Percentiles rank a stretch among this genome's conserved stretches.
Conservation (phyloP, 495 filamentous ascomycete genomes). For the Chaetomium tenue region DNA sequence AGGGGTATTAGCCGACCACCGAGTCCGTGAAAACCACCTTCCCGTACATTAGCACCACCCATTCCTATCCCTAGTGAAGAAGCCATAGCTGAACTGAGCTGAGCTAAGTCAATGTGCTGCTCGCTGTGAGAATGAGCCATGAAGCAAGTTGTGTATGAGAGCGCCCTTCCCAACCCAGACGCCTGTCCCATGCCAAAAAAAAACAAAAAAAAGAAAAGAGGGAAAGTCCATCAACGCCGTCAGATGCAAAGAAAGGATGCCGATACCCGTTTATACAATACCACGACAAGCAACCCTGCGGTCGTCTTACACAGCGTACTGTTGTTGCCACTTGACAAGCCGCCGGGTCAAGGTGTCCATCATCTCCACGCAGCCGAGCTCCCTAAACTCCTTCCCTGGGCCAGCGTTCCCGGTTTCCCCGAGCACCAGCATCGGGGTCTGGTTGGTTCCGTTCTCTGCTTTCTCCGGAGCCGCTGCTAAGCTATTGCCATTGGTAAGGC, state of each 20-base stretch:
- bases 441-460: constrained; percentile 13
- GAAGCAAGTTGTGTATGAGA: neutral
- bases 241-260: constrained; percentile 11
- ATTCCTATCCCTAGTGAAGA: neutral
- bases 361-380: constrained; percentile 71
- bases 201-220: neutral
- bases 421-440: neutral
- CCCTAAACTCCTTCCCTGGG: constrained; percentile 58
- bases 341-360: constrained; percentile 76
- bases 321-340: constrained; percentile 74
- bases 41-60: constrained; percentile 11
- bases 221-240: constrained; percentile 10
- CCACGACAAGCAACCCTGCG: neutral
- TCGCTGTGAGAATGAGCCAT: neutral
- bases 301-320: constrained; percentile 40
- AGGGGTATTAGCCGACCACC: constrained; percentile 15
- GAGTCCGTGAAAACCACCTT: constrained; percentile 17
- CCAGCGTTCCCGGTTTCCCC: neutral
- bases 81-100: neutral
- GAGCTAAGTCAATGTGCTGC: neutral
- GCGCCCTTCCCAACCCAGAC: constrained; percentile 4
- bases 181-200: constrained; percentile 3
- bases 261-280: constrained; percentile 9
- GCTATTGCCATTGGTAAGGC: constrained; percentile 3
- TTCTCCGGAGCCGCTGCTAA: constrained; percentile 4